Conservation (phyloP, 2,329 filamentous ascomycete species). For the Cryphonectria japonica region DNA sequence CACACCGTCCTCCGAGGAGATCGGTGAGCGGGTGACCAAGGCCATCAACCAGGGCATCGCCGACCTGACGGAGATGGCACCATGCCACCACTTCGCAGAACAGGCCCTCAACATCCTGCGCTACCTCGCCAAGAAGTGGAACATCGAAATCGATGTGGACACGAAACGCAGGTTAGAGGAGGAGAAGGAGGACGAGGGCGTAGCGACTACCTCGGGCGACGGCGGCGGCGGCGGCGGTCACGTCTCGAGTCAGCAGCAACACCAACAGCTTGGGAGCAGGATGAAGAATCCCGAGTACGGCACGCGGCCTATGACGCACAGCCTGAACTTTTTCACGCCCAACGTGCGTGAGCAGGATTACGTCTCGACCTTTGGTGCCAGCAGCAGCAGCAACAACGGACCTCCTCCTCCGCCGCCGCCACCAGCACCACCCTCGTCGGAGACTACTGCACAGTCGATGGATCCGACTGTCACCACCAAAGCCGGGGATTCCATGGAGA, state of each 20-base stretch:
- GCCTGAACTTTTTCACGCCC: slow-evolving; percentile 62
- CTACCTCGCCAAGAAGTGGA: slow-evolving; percentile 62
- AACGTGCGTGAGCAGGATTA: slow-evolving; percentile 54
- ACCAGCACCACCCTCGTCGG: too few relatives aligned
- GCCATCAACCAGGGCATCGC: slow-evolving; percentile 58
- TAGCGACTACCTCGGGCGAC: neutral
- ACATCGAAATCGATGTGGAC: slow-evolving; percentile 55
- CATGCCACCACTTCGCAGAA: slow-evolving; percentile 63
- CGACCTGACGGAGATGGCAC: slow-evolving; percentile 64
- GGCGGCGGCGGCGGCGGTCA: too few relatives aligned
- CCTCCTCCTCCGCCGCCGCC: too few relatives aligned
- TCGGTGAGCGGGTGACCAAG: slow-evolving; percentile 40
- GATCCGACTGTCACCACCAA: slow-evolving; percentile 33
- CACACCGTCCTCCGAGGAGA: neutral
- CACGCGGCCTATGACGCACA: slow-evolving; percentile 53
- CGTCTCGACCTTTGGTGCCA: slow-evolving; percentile 49
- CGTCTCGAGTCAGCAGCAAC: slow-evolving; percentile 28
- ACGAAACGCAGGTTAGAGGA: slow-evolving; percentile 25
- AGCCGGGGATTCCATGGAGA: slow-evolving; percentile 48
- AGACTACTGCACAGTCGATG: slow-evolving; percentile 9
- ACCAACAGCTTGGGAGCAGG: slow-evolving; percentile 18
- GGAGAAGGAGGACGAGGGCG: slow-evolving; percentile 14
- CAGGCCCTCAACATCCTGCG: slow-evolving; percentile 63
- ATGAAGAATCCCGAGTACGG: slow-evolving; percentile 43
- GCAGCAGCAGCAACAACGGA: neutral